These are phyloP conservation scores for Posidonia oceanica DNA, from an alignment of 116 monocot species.

Conservation along the genomic window DNA sequence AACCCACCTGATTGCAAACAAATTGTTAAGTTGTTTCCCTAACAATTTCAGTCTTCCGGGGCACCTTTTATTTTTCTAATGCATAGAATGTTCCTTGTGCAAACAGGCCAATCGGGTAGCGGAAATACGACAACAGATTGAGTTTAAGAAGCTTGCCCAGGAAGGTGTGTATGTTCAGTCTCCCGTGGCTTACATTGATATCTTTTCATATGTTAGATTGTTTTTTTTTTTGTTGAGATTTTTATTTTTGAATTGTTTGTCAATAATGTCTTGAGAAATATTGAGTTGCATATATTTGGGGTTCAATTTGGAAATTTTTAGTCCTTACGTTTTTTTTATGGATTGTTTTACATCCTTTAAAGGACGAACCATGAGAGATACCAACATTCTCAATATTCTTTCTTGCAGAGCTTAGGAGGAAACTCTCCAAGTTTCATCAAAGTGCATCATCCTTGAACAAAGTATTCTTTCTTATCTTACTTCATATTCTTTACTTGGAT, in stretches of 20 bases:
- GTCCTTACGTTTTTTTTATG: not conserved
- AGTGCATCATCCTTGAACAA: constrained; percentile 1
- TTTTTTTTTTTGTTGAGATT: not conserved
- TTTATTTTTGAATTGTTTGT: not conserved
- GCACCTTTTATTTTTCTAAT: constrained; percentile 2
- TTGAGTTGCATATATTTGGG: too few species aligned
- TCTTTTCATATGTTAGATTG: not conserved
- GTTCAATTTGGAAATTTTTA: not conserved
- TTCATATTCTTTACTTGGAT: not conserved
- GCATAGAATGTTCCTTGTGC: not conserved
- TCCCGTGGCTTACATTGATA: too few species aligned
- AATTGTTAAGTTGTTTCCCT: too few species aligned
- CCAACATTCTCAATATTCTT: not conserved
- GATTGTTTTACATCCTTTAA: not conserved
- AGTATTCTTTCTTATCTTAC: not conserved
- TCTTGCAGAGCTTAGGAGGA: constrained; percentile 11
- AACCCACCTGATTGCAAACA: too few species aligned
- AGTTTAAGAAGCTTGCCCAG: constrained; percentile 10
- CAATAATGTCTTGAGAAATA: too few species aligned
- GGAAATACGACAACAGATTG: constrained; percentile 10
- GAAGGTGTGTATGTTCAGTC: constrained; percentile 6
- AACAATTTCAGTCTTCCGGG: too few species aligned
- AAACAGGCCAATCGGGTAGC: constrained; percentile 1
- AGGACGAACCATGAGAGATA: too few species aligned
- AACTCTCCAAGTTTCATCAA: constrained; percentile 5